Percentiles rank a stretch among this genome's conserved stretches.
Evolutionary conservation across 345 rosid species (phyloP).

Genomic region (Eucalyptus virginea): DNA sequence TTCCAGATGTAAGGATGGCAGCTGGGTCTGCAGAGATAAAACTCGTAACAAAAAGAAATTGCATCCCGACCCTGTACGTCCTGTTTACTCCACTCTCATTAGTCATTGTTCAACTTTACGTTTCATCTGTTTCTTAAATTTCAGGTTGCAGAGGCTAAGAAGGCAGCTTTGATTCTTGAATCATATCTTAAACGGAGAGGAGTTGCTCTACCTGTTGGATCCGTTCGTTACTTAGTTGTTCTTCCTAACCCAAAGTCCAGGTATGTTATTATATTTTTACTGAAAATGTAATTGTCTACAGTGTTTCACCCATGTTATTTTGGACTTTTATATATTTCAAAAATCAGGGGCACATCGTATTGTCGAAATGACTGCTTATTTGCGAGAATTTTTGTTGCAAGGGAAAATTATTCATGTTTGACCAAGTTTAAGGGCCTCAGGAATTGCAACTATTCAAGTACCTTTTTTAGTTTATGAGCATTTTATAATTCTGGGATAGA

Average conservation of each 20-base stretch:
- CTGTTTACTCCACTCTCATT: not conserved
- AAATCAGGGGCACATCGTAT: not conserved
- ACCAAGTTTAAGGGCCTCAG: not conserved
- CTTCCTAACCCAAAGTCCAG: slow-evolving; percentile 77
- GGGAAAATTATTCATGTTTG: not conserved
- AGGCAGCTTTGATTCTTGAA: slow-evolving; percentile 59
- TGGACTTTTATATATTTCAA: not conserved
- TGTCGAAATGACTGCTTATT: not conserved
- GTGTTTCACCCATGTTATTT: not conserved
- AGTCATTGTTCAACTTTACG: not conserved
- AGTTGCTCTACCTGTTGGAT: slow-evolving; percentile 59
- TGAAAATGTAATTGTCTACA: not conserved
- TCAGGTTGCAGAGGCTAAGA: slow-evolving; percentile 54
- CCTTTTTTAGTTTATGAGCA: not conserved
- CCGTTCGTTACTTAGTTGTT: slow-evolving; percentile 67
- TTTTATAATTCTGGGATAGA: not conserved
- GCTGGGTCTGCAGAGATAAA: slow-evolving; percentile 64
- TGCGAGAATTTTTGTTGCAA: not conserved
- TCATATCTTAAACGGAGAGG: slow-evolving; percentile 89
- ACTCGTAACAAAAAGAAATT: slow-evolving; percentile 21
- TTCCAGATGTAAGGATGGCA: slow-evolving; percentile 47
- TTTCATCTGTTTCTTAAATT: not conserved
- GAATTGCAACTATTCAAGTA: not conserved
- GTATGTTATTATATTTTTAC: slow-evolving; percentile 16
- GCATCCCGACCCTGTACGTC: slow-evolving; percentile 66